phyloP scores from a whole-genome alignment of 1,139 yeast species.

The Yamadazyma dendronema region DNA sequence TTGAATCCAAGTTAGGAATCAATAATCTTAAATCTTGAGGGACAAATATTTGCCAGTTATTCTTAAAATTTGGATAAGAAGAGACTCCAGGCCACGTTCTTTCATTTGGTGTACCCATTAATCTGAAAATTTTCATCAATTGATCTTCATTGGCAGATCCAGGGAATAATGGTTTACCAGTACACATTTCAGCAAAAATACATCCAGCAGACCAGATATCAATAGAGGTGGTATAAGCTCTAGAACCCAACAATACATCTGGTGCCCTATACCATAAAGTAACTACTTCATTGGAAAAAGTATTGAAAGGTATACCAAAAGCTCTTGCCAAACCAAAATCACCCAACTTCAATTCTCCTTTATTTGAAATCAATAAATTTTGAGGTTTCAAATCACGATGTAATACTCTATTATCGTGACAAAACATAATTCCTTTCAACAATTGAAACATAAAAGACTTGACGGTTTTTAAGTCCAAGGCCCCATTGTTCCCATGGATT shows the following conservation, averaged over 20 bases:
- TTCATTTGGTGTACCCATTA: conserved; percentile 97
- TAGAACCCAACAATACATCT: conserved; percentile 90
- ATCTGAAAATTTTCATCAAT: conserved; percentile 78
- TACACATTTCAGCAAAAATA: conserved; percentile 95
- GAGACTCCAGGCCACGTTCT: conserved; percentile 95
- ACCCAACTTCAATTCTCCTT: conserved; percentile 92
- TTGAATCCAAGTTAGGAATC: conserved; percentile 74
- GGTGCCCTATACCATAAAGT: conserved; percentile 99
- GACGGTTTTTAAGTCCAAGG: conserved; percentile 73
- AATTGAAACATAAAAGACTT: conserved; percentile 93
- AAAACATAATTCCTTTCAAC: conserved; percentile 85
- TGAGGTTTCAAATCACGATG: conserved; percentile 97
- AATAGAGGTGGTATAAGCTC: conserved; percentile 92
- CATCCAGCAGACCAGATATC: conserved; percentile 99
- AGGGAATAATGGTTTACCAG: conserved; percentile 96
- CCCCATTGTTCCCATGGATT: conserved; percentile 76
- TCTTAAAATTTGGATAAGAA: conserved; percentile 78
- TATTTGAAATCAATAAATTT: conserved; percentile 78
- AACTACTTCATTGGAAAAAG: conserved; percentile 95
- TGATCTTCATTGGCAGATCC: conserved; percentile 97
- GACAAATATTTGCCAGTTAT: conserved; percentile 72
- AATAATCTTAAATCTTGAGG: conserved; percentile 82
- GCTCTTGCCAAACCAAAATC: conserved; percentile 98
- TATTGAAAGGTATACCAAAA: conserved; percentile 96
- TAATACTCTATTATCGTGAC: conserved; percentile 91